These are phyloP conservation scores for Hypoxylon subgilvum DNA, from an alignment of 495 filamentous ascomycete genomes.

Conservation along the genomic window DNA sequence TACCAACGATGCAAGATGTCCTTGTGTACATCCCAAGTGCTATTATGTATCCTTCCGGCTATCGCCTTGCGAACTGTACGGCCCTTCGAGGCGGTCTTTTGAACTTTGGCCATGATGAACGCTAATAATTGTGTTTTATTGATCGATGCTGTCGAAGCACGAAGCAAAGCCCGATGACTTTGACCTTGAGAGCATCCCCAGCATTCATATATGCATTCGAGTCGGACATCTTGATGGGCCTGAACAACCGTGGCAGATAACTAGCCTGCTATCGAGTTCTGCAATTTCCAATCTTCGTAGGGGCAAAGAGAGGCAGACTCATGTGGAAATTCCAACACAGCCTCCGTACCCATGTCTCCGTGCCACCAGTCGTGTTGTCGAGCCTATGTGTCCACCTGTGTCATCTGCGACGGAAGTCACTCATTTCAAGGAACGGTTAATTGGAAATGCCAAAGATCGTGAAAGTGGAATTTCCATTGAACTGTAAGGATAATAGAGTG, in stretches of 20 bases:
- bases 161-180: too few relatives aligned
- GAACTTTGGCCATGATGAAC: neutral
- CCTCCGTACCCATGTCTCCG: neutral
- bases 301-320: neutral
- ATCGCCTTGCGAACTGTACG: neutral
- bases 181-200: too few relatives aligned
- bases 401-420: neutral
- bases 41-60: neutral
- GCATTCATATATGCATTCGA: too few relatives aligned
- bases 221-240: too few relatives aligned
- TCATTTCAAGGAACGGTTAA: neutral
- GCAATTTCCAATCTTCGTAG: neutral
- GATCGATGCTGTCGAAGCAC: neutral
- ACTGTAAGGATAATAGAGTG: neutral
- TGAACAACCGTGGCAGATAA: too few relatives aligned
- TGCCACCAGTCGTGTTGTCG: neutral
- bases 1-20: neutral
- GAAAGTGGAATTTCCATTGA: neutral
- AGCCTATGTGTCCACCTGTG: too few relatives aligned
- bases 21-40: neutral
- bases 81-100: neutral
- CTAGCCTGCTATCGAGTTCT: neutral
- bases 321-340: conserved; percentile 5
- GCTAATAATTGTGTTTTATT: neutral
- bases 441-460: neutral